Evolutionary conservation across 768 basidiomycete species (phyloP), one percentile per base, ranked within the genome.

Genomic region (Hygrophorus pudorinus): DNA sequence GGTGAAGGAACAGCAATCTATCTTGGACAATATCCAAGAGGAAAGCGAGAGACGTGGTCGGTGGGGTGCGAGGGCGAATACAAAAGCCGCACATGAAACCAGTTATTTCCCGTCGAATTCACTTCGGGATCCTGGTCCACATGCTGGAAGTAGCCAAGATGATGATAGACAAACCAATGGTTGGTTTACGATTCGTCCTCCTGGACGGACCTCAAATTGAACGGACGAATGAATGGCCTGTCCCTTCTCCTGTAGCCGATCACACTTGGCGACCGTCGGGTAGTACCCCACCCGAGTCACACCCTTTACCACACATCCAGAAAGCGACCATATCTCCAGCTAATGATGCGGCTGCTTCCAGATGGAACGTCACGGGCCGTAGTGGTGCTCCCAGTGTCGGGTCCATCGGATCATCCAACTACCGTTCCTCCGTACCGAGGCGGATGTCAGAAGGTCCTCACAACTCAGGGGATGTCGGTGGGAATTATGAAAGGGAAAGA

Each of bases 281-380:
- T 11, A 60, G 64, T 46, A 53, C 61, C 12, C 64, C 66, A 21
- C 59, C 63, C 31, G 55, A 64, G 45, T 9, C 47, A 59, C 52
- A 59, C 1, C 72, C n/a, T n/a, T n/a, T n/a, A n/a, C n/a, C 67
- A 11, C 70, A 74, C 45, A 56, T 75, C 24, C 76, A 75, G 75
- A 71, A 65, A 30, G 73, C 75, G 2, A 55, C 67, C 0, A 63
- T 68, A 14, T 63, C 70, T 1, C 64, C 68, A 1, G 67, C 70
- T 45, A 68, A 75, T 41, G 73, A 72, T 31, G 58, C 58, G 0
- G 53, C 65, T 8, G 54, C 62, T 33, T 65, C 67, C 1, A 70
- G 66, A 42, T 60, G 71, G 3, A 65, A 65, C 45, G 59, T 75
- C 18, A 68, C 68, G 1, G 57, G 71, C 43, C 65, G 69, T 8